Percentiles rank a stretch among this genome's conserved stretches.
Evolutionary conservation across 768 basidiomycete genomes (phyloP).

Genomic region (Suillus americanus): DNA sequence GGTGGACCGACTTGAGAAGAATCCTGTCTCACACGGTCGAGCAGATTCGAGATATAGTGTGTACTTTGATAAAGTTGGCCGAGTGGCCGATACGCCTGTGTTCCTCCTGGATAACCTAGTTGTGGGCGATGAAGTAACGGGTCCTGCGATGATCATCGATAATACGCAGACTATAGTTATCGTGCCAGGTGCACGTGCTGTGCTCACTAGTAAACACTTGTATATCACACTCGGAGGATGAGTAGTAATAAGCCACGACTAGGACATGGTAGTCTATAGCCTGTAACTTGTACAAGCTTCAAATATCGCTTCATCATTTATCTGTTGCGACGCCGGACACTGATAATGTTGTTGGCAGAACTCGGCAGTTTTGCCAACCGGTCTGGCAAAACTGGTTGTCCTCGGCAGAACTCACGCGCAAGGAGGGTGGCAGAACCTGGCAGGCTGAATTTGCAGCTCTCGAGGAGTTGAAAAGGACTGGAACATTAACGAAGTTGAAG

Average conservation of each 20-base stretch:
- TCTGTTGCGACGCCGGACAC: background rate
- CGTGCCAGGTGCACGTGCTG: slow-evolving; percentile 67
- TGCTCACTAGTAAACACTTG: slow-evolving; percentile 70
- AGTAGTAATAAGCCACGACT: background rate
- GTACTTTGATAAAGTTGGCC: slow-evolving; percentile 80
- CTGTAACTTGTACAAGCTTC: background rate
- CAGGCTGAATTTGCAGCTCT: too few relatives aligned
- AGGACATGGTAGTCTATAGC: background rate
- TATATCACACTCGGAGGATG: slow-evolving; percentile 39
- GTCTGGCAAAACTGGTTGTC: too few relatives aligned
- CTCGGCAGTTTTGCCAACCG: too few relatives aligned
- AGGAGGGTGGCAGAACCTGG: too few relatives aligned
- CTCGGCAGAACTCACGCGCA: too few relatives aligned
- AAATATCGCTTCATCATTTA: background rate
- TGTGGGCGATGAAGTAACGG: slow-evolving; percentile 70
- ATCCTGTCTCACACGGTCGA: slow-evolving; percentile 36
- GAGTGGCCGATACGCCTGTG: slow-evolving; percentile 79
- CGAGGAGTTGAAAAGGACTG: too few relatives aligned
- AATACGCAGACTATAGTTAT: slow-evolving; percentile 94
- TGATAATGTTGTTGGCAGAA: too few relatives aligned
- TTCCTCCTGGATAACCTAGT: slow-evolving; percentile 65
- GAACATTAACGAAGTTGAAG: too few relatives aligned
- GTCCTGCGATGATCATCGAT: slow-evolving; percentile 94
- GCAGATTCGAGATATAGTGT: slow-evolving; percentile 62
- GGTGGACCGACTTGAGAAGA: slow-evolving; percentile 51